A percentile compares a stretch with the other conserved stretches of the same genome.
These are phyloP conservation scores for Plicaturopsis crispa DNA, from an alignment of 768 basidiomycete genomes.

Conservation along the genomic window DNA sequence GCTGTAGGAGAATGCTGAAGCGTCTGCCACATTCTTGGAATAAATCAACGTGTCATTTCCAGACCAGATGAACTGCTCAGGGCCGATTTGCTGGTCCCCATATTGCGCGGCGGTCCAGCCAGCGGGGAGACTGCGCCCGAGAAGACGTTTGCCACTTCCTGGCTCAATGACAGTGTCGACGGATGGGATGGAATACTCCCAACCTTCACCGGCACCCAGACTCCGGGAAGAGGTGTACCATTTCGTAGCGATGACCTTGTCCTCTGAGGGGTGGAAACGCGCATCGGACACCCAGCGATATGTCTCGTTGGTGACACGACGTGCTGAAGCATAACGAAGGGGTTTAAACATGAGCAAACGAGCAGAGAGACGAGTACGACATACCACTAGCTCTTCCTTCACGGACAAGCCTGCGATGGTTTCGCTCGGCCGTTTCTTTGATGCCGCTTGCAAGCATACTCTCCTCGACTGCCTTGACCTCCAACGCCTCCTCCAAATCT, in stretches of 20 bases:
- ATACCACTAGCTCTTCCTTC: constrained; percentile 49
- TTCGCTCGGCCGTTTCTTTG: constrained; percentile 42
- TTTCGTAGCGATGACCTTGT: constrained; percentile 63
- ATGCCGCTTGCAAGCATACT: constrained; percentile 39
- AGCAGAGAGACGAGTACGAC: constrained; percentile 12
- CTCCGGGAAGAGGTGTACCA: constrained; percentile 65
- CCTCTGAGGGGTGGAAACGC: constrained; percentile 62
- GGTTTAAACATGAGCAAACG: not conserved
- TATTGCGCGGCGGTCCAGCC: constrained; percentile 60
- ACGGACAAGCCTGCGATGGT: constrained; percentile 37
- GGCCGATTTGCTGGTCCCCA: constrained; percentile 64
- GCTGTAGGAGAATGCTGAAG: constrained; percentile 45
- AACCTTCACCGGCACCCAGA: constrained; percentile 66
- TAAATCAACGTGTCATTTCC: constrained; percentile 53
- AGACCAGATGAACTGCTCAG: constrained; percentile 63
- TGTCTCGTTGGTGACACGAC: constrained; percentile 64
- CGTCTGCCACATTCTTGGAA: constrained; percentile 56
- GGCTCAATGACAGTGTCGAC: constrained; percentile 18
- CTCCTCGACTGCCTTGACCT: constrained; percentile 33
- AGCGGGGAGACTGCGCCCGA: constrained; percentile 48
- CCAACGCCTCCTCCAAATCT: constrained; percentile 28
- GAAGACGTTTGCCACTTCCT: constrained; percentile 44
- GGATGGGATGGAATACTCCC: constrained; percentile 52
- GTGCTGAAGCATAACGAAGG: constrained; percentile 19
- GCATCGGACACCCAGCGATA: constrained; percentile 65